Conservation (phyloP, 208 protist genomes). For the Leishmania major region DNA sequence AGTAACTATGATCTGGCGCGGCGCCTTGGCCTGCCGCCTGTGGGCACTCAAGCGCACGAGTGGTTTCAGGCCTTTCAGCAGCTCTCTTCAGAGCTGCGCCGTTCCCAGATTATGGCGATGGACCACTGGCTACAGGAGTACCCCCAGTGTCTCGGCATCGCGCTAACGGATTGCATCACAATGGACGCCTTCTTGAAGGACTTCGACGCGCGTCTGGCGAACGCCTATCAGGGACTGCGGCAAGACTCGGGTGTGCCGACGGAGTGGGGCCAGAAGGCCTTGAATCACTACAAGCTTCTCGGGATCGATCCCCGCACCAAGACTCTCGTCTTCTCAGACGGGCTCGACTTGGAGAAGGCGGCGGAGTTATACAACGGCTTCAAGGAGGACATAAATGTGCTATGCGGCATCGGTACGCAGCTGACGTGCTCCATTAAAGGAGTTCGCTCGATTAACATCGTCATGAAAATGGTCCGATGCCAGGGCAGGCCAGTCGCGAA, state of each 20-base stretch:
- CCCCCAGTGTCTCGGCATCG: conserved; percentile 77
- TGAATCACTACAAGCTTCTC: conserved; percentile 76
- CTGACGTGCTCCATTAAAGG: conserved; percentile 84
- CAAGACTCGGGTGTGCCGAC: conserved; percentile 84
- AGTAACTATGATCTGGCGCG: conserved; percentile 89
- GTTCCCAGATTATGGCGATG: conserved; percentile 75
- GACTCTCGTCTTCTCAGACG: conserved; percentile 88
- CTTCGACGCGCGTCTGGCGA: conserved; percentile 64
- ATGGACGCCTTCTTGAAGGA: conserved; percentile 89
- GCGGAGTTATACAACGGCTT: conserved; percentile 62
- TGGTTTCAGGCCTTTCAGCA: conserved; percentile 93
- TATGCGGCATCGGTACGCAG: conserved; percentile 88
- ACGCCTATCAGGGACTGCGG: conserved; percentile 70
- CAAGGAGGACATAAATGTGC: conserved; percentile 58
- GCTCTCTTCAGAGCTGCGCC: conserved; percentile 63
- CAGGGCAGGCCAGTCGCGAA: conserved; percentile 88
- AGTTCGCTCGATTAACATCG: conserved; percentile 80
- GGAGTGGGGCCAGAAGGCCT: conserved; percentile 78
- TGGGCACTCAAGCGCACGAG: conserved; percentile 90
- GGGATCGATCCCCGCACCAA: conserved; percentile 78
- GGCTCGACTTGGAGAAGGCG: conserved; percentile 78
- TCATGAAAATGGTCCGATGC: conserved; percentile 92
- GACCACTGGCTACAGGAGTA: conserved; percentile 85
- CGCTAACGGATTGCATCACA: conserved; percentile 90
- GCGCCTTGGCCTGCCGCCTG: conserved; percentile 52